Conservation (phyloP, 2,329 filamentous ascomycete species). For the Apiospora kogelbergensis region DNA sequence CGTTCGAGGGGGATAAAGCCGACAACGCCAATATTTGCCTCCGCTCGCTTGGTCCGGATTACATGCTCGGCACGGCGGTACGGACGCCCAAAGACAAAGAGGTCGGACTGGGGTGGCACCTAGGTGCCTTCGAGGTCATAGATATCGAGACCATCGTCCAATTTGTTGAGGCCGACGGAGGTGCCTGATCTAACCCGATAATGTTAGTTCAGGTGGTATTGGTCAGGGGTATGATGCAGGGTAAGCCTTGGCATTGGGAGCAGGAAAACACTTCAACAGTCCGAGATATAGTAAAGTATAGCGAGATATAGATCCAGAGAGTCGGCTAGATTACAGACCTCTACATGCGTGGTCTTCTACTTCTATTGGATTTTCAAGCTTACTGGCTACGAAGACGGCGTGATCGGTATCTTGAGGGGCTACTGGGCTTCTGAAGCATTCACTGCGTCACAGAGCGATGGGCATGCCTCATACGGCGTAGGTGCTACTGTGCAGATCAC, state of each 20-base stretch:
- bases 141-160: conserved; percentile 45
- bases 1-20: conserved; percentile 38
- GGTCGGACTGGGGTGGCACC: conserved; percentile 37
- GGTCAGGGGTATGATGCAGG: neutral
- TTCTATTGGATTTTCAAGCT: neutral
- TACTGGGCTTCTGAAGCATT: neutral
- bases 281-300: neutral
- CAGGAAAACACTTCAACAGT: neutral
- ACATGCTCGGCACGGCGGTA: conserved; percentile 55
- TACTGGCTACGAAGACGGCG: neutral
- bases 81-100: conserved; percentile 38
- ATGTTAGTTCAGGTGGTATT: neutral
- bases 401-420: neutral
- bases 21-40: conserved; percentile 43
- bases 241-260: neutral
- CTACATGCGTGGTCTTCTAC: neutral
- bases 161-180: conserved; percentile 38
- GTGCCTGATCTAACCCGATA: neutral
- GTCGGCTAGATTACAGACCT: neutral
- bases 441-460: neutral
- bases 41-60: conserved; percentile 46
- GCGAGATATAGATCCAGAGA: neutral
- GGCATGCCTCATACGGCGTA: neutral
- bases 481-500: neutral
- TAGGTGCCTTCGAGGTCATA: conserved; percentile 44